These are phyloP conservation scores for Pelargonium myrrhifolium DNA, from an alignment of 441 rosid species.

Conservation along the genomic window DNA sequence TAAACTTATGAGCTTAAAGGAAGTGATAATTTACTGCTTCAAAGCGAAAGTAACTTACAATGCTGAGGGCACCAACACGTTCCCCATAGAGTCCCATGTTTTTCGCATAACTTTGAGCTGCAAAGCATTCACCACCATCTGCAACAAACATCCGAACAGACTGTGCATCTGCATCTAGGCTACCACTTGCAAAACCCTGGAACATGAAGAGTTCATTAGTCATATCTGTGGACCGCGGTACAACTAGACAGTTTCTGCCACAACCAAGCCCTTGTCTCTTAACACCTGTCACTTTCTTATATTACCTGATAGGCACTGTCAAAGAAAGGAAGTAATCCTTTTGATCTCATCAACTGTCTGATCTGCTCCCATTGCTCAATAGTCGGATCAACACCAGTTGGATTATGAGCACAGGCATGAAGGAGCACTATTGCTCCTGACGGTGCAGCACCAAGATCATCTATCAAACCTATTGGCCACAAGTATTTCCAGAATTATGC, in stretches of 20 bases:
- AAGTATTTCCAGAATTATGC: background rate
- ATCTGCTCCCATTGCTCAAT: constrained; percentile 29
- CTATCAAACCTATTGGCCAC: constrained; percentile 17
- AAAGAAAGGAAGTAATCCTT: constrained; percentile 23
- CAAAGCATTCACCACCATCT: constrained; percentile 27
- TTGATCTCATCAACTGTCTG: constrained; percentile 23
- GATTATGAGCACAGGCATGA: constrained; percentile 30
- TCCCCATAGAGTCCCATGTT: constrained; percentile 30
- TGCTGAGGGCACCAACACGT: constrained; percentile 30
- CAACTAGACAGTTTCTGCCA: background rate
- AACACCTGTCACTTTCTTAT: background rate
- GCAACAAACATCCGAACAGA: constrained; percentile 24
- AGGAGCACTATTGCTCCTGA: constrained; percentile 24
- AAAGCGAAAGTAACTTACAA: constrained; percentile 14
- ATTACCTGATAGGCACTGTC: constrained; percentile 29
- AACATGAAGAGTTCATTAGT: background rate
- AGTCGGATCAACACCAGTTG: constrained; percentile 29
- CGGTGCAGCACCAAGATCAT: constrained; percentile 25
- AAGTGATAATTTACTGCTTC: background rate
- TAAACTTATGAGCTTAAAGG: background rate
- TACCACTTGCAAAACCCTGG: constrained; percentile 28
- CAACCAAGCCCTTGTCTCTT: background rate
- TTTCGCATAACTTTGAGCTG: constrained; percentile 26
- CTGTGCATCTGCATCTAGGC: constrained; percentile 27
- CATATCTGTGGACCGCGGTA: background rate